These are phyloP conservation scores for Hypoxylon sp. DNA, from an alignment of 2,329 filamentous ascomycete species.

Conservation along the genomic window DNA sequence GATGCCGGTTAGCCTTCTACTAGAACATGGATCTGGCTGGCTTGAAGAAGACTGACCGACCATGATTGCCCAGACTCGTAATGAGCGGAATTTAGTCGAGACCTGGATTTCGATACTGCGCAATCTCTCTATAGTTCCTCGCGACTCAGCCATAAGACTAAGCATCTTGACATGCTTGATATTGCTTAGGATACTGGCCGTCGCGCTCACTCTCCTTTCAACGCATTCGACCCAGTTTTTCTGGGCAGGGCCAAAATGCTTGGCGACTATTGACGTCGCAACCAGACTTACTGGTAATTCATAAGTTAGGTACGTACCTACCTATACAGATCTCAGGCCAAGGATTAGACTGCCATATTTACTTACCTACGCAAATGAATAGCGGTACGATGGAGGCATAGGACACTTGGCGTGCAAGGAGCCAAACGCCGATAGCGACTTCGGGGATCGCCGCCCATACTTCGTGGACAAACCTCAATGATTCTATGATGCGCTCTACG, in stretches of 20 bases:
- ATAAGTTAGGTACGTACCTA: too few relatives aligned
- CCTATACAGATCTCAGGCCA: too few relatives aligned
- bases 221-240: constrained; percentile 12
- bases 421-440: constrained; percentile 2
- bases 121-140: neutral
- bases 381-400: neutral
- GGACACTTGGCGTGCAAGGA: constrained; percentile 3
- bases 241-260: neutral
- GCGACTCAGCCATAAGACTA: neutral
- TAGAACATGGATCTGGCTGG: too few relatives aligned
- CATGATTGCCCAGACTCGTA: neutral
- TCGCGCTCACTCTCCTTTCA: neutral
- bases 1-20: too few relatives aligned
- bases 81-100: too few relatives aligned
- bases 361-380: neutral
- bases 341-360: too few relatives aligned
- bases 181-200: neutral
- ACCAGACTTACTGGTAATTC: too few relatives aligned
- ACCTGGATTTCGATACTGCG: neutral
- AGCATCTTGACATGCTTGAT: constrained; percentile 15
- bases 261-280: too few relatives aligned
- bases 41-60: too few relatives aligned
- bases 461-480: neutral
- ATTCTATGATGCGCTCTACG: neutral
- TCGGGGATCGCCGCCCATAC: constrained; percentile 6